Conservation (phyloP, 352 stramenopile species). For the Phytopythium montanum region DNA sequence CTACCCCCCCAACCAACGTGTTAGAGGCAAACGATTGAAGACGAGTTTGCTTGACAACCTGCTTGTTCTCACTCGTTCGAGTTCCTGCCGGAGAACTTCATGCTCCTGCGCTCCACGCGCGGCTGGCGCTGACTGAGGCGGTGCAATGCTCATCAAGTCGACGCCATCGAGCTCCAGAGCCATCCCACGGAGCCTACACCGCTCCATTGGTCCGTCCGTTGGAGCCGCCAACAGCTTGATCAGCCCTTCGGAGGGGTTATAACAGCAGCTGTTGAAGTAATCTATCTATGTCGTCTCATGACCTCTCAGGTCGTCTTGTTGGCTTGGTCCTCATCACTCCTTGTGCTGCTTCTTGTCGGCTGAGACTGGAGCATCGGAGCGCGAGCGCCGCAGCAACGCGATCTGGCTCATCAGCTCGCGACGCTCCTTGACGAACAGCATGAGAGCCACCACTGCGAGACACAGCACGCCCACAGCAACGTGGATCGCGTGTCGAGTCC, state of each 20-base stretch:
- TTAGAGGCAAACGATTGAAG: not conserved
- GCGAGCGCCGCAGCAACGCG: conserved; percentile 18
- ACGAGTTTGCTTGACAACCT: not conserved
- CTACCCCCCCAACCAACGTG: not conserved
- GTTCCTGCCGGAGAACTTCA: not conserved
- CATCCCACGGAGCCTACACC: not conserved
- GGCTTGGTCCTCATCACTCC: not conserved
- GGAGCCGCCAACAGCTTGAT: not conserved
- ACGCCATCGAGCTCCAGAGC: not conserved
- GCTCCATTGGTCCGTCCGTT: not conserved
- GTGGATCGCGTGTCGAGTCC: conserved; percentile 36
- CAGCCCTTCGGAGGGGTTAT: no score
- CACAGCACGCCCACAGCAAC: conserved; percentile 42
- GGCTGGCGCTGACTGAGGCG: not conserved
- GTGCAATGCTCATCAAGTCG: not conserved
- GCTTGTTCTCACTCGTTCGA: not conserved
- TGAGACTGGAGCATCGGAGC: conserved; percentile 7
- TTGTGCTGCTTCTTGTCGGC: conserved; percentile 14
- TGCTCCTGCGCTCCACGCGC: not conserved
- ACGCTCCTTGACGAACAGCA: conserved; percentile 49
- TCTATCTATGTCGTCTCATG: not conserved
- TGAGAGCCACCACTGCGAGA: conserved; percentile 30
- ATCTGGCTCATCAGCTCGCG: conserved; percentile 34
- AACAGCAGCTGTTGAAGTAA: not conserved
- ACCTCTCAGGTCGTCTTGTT: not conserved